Percentiles rank a stretch among this genome's conserved stretches.
These are phyloP conservation scores for Podospora appendiculata DNA, from an alignment of 495 filamentous ascomycete species.

Conservation along the genomic window DNA sequence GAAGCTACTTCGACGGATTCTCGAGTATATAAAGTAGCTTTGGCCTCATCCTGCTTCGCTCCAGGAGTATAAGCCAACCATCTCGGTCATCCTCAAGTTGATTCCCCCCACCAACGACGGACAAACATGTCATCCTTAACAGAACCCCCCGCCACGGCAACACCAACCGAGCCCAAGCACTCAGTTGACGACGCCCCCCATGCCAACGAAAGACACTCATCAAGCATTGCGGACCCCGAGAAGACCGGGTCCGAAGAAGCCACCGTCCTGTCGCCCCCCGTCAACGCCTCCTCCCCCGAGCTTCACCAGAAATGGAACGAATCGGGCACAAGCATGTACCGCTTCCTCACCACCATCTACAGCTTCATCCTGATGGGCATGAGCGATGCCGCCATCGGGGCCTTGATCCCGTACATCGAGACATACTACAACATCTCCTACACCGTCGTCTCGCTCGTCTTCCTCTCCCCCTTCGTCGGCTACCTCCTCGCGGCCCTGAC, in stretches of 20 bases:
- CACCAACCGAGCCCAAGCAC: not conserved
- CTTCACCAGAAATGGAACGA: constrained; percentile 58
- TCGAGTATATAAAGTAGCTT: no score
- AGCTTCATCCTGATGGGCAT: constrained; percentile 71
- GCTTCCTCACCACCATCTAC: constrained; percentile 61
- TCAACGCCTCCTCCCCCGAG: no score
- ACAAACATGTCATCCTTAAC: not conserved
- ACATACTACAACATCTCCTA: constrained; percentile 65
- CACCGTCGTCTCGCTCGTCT: constrained; percentile 70
- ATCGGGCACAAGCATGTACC: constrained; percentile 55
- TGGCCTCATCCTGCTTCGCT: no score
- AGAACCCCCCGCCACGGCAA: not conserved
- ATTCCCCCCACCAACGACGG: not conserved
- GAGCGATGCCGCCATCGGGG: constrained; percentile 73
- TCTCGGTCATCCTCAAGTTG: no score
- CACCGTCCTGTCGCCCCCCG: not conserved
- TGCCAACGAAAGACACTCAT: not conserved
- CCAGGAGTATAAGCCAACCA: no score
- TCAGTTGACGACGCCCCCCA: no score
- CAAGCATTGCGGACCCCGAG: not conserved
- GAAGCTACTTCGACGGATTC: no score
- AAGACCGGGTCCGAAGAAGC: not conserved
- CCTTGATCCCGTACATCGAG: constrained; percentile 36
- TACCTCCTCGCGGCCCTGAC: constrained; percentile 73
- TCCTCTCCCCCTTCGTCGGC: constrained; percentile 72